These are phyloP conservation scores for Elymus sibiricus DNA, from an alignment of 176 grass and related monocot genomes.

Conservation along the genomic window DNA sequence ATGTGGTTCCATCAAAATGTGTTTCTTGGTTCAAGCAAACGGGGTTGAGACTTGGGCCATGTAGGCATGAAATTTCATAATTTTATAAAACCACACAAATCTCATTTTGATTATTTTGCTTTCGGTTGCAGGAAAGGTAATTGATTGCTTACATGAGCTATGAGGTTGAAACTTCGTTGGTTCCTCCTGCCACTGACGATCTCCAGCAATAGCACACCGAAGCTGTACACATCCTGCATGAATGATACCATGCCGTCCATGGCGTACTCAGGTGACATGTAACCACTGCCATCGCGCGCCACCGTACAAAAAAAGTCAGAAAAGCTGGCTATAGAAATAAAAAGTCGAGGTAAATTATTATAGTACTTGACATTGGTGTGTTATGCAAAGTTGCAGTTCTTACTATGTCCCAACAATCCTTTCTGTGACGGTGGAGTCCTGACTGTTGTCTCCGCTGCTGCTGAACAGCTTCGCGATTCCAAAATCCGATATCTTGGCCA, in stretches of 20 bases:
- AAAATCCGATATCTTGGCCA: constrained; percentile 73
- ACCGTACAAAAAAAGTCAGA: not conserved
- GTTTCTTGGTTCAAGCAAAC: not conserved
- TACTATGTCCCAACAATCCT: constrained; percentile 57
- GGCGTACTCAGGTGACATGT: constrained; percentile 55
- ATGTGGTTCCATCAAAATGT: not conserved
- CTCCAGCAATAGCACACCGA: constrained; percentile 65
- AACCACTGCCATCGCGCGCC: not conserved
- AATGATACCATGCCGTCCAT: constrained; percentile 47
- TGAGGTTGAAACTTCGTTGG: constrained; percentile 19
- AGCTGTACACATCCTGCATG: constrained; percentile 79
- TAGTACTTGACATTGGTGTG: not conserved
- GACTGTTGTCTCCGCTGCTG: not conserved
- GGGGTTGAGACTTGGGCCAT: not conserved
- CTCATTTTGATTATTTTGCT: not conserved
- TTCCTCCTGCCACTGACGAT: constrained; percentile 44
- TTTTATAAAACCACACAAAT: not conserved
- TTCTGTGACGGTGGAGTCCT: constrained; percentile 30
- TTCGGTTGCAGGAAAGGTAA: not conserved
- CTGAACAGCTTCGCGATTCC: constrained; percentile 46
- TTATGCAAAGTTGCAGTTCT: not conserved
- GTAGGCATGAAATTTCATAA: not conserved
- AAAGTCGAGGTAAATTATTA: not conserved
- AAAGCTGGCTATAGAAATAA: not conserved
- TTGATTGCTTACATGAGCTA: constrained; percentile 27